A percentile compares a stretch with the other conserved stretches of the same genome.
Conservation (phyloP, 1,139 yeast genomes). For the Candida glucosophila region DNA sequence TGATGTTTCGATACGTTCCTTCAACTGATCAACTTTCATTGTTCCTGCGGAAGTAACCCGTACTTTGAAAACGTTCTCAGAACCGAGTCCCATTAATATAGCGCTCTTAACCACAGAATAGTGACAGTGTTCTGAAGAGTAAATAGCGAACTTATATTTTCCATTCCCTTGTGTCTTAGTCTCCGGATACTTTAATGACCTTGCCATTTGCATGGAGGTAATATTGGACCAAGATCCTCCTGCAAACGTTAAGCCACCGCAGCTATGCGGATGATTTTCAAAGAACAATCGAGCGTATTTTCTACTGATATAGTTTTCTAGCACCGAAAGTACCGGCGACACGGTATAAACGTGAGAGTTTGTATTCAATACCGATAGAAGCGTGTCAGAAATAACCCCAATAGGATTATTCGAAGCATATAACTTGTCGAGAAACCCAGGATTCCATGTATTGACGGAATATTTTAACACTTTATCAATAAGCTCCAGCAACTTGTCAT, state of each 20-base stretch:
- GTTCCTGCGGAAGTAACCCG: conserved; percentile 49
- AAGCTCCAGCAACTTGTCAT: conserved; percentile 27
- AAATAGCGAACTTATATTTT: conserved; percentile 53
- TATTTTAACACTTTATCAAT: conserved; percentile 54
- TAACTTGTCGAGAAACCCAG: conserved; percentile 76
- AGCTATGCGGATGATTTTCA: conserved; percentile 28
- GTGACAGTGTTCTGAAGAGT: conserved; percentile 67
- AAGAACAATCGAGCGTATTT: conserved; percentile 65
- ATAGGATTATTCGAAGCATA: conserved; percentile 82
- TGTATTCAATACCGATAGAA: conserved; percentile 67
- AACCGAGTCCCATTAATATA: conserved; percentile 66
- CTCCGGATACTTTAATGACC: conserved; percentile 59
- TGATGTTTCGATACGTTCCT: conserved; percentile 34
- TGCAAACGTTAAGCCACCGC: conserved; percentile 81
- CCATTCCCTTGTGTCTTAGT: conserved; percentile 59
- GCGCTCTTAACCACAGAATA: conserved; percentile 82
- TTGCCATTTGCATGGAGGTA: conserved; percentile 72
- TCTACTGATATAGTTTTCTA: conserved; percentile 61
- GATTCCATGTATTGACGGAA: conserved; percentile 82
- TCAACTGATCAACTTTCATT: conserved; percentile 45
- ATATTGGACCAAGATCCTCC: conserved; percentile 88
- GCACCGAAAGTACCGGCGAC: conserved; percentile 69
- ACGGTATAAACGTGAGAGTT: conserved; percentile 84
- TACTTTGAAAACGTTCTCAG: conserved; percentile 54
- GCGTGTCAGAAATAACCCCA: conserved; percentile 67